Percentiles rank a stretch among this genome's conserved stretches.
Conservation (phyloP, 805 yeast genomes). For the Ogataea pini region DNA sequence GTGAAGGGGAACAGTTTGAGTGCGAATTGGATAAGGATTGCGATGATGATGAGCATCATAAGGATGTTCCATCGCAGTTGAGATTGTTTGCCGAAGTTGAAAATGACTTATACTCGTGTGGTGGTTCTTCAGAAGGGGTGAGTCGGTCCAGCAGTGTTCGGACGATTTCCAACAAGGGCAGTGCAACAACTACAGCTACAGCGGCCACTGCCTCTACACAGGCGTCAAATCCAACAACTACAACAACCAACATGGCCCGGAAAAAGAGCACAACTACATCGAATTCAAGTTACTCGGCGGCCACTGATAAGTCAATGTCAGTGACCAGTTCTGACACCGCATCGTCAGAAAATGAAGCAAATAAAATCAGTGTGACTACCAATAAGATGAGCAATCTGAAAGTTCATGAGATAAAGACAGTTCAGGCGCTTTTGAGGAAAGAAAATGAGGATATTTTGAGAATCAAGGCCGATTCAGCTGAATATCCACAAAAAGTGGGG, state of each 20-base stretch:
- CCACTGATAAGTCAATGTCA: conserved; percentile 14
- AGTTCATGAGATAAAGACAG: conserved; percentile 34
- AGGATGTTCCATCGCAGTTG: conserved; percentile 53
- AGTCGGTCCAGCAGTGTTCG: conserved; percentile 30
- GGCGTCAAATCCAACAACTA: too few species aligned
- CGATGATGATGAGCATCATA: conserved; percentile 7
- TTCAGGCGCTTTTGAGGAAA: conserved; percentile 42
- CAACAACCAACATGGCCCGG: neutral
- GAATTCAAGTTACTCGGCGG: conserved; percentile 16
- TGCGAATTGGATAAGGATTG: neutral
- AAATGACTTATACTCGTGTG: conserved; percentile 34
- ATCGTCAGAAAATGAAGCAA: conserved; percentile 11
- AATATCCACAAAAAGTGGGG: conserved; percentile 65
- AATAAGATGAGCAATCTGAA: conserved; percentile 19
- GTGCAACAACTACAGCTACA: conserved; percentile 1
- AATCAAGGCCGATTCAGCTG: conserved; percentile 38
- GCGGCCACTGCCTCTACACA: neutral
- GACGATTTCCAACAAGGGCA: conserved; percentile 13
- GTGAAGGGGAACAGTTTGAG: neutral
- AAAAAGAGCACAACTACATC: conserved; percentile 17
- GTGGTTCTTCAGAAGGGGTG: conserved; percentile 30
- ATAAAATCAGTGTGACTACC: conserved; percentile 2
- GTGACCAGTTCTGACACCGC: conserved; percentile 15
- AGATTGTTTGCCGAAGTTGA: conserved; percentile 44
- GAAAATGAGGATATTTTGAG: conserved; percentile 48